Percentiles rank a stretch among this genome's conserved stretches.
phyloP scores from a whole-genome alignment of 2,329 filamentous ascomycete genomes.

The Macrophomina tecta region DNA sequence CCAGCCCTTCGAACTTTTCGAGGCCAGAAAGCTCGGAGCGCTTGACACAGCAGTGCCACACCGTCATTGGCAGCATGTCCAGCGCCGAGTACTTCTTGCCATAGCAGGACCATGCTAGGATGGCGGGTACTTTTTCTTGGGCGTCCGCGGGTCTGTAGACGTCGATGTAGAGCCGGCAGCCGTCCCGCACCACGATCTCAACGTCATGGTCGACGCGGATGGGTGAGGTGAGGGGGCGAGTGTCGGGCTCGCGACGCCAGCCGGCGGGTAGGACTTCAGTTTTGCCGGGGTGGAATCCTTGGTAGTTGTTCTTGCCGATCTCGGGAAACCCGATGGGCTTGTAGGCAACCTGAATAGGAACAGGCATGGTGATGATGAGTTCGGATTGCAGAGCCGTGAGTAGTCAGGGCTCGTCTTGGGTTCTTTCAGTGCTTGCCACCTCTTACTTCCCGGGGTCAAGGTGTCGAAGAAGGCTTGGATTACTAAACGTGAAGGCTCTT shows the following conservation, averaged over 20 bases:
- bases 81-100: conserved; percentile 53
- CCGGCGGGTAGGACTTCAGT: conserved; percentile 47
- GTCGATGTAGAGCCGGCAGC: conserved; percentile 51
- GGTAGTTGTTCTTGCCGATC: conserved; percentile 50
- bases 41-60: conserved; percentile 48
- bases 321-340: conserved; percentile 44
- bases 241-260: conserved; percentile 44
- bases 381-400: too few relatives aligned
- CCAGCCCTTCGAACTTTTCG: conserved; percentile 54
- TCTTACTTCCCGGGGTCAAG: background rate
- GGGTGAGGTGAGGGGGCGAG: conserved; percentile 43
- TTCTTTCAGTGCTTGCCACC: background rate
- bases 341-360: conserved; percentile 39
- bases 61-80: conserved; percentile 47
- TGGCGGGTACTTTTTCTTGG: conserved; percentile 47
- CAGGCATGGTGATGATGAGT: conserved; percentile 37
- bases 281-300: conserved; percentile 48
- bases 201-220: conserved; percentile 56
- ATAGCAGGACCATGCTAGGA: conserved; percentile 53
- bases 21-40: conserved; percentile 36
- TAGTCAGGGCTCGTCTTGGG: background rate
- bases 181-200: conserved; percentile 51
- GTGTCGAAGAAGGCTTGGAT: background rate
- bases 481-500: background rate
- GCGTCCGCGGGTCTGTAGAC: conserved; percentile 46